Evolutionary conservation across 1,284 basidiomycete genomes (phyloP), one percentile per base, ranked within the genome.

Genomic region (Austroboletus niveus): DNA sequence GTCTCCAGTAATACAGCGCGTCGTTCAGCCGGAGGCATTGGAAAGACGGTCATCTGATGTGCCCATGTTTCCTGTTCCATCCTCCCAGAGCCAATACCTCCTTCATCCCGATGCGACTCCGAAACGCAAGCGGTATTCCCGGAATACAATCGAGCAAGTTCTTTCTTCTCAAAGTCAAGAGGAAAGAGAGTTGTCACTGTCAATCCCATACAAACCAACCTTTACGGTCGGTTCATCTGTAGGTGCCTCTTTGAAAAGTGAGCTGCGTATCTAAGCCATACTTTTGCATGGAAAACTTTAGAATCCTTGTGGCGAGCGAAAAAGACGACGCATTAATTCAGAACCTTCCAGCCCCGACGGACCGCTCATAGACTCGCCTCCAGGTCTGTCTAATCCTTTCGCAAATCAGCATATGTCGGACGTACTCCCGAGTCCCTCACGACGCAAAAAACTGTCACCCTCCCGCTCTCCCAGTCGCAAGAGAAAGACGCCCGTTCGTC

Each of bases 71-170:
- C 55, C 63, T 15, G 39, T 71, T 17, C 49, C 58, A 10, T 67
- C 65, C 5, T 68, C 65, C 40, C 65, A 68, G 40, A 71, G 69
- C 34, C 65, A 68, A 56, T 68, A 68, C 42, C 67, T 68, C 27
- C 65, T 68, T 32, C 56, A 56, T 31, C 39, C 38, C n/a, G 68
- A 68, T 42, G 63, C 65, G 12, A 68, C 65, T 8, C 65, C 65
- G 10, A 71, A 63, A 39, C 68, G 53, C 42, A 62, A 63, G 30
- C 62, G 51, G 47, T 49, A 8, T 40, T 34, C 45, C 20, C 59
- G 40, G 12, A 32, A 35, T 38, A 43, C 56, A 27, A 24, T 24
- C 22, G 68, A 54, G 38, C 36, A 42, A 3, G 55, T 71, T n/a
- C 40, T 57, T 30, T 65, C 59, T 35, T 72, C 71, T 15, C 70